Evolutionary conservation across 108 stramenopile species (phyloP), one percentile per base, ranked within the genome.

Genomic region (Cyclotella cryptica): DNA sequence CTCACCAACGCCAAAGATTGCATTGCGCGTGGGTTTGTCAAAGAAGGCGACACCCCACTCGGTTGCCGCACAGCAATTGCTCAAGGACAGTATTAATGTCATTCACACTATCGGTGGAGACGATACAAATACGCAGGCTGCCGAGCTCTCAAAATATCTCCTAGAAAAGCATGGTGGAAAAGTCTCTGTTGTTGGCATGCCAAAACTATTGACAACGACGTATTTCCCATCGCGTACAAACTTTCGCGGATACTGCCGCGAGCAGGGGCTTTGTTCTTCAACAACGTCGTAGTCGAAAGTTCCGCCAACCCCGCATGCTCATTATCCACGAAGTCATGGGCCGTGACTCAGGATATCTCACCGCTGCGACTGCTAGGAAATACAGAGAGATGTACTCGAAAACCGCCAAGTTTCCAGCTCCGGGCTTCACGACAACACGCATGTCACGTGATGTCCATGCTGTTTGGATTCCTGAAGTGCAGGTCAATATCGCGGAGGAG

Each of bases 301-400:
- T 86, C 93, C 26, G 92, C 93, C 65, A 94, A 90, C 60, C 96
- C 96, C 92, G 96, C 80, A 96, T 96, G 96, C 88, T 96, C 72
- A 92, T 96, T 80, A 84, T 96, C 63, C 96, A 96, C 71, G 96
- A 96, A 81, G 85, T 85, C 79, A 96, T 96, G 96, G 96, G 96
- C 46, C 92, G 96, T 47, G 93, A 96, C 57, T 93, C 84, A 39
- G 95, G 95, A 58, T 96, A 87, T 70, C 83, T 96, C 61, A 94
- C 95, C 15, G 91, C 96, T 61, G 89, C 83, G 68, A 90, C 93
- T 8, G 94, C 96, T 11, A 66, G 79, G 44, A 83, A 85, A 46
- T 97, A 97, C 85, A 87, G 89, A 42, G 87, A 93, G 49, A 30
- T 29, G 29, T 61, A 61, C 44, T 39, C 93, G 58, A 67, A 75